These are phyloP conservation scores for Lecanosticta acicola DNA, from an alignment of 2,329 filamentous ascomycete species.

Conservation along the genomic window DNA sequence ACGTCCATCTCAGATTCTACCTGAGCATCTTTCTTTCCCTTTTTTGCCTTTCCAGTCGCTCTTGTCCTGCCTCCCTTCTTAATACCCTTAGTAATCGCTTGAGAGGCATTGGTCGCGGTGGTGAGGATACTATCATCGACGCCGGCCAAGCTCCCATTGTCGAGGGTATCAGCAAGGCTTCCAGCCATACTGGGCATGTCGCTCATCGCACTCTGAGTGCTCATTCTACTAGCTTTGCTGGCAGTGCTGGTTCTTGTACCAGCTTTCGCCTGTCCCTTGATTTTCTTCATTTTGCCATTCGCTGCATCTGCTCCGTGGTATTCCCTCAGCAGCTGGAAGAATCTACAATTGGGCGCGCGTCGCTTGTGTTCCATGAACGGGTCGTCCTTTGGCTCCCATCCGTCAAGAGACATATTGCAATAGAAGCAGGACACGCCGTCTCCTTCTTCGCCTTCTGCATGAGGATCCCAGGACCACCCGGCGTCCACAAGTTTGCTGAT, in stretches of 20 bases:
- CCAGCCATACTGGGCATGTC: slow-evolving; percentile 21
- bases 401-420: slow-evolving; percentile 82
- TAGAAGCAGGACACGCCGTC: slow-evolving; percentile 91
- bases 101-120: slow-evolving; percentile 38
- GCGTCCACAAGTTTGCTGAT: slow-evolving; percentile 85
- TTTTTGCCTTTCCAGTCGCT: slow-evolving; percentile 40
- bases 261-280: slow-evolving; percentile 24
- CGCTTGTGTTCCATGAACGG: slow-evolving; percentile 84
- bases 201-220: slow-evolving; percentile 23
- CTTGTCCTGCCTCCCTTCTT: slow-evolving; percentile 41
- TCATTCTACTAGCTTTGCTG: slow-evolving; percentile 63
- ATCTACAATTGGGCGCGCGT: slow-evolving; percentile 72
- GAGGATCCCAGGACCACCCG: slow-evolving; percentile 91
- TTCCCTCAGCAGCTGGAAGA: slow-evolving; percentile 63
- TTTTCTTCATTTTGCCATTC: slow-evolving; percentile 27
- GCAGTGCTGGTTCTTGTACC: slow-evolving; percentile 28
- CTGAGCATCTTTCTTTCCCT: slow-evolving; percentile 20
- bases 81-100: slow-evolving; percentile 24
- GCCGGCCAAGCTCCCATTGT: slow-evolving; percentile 28
- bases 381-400: slow-evolving; percentile 90
- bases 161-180: slow-evolving; percentile 15
- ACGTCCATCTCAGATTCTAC: slow-evolving; percentile 7
- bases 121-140: slow-evolving; percentile 55
- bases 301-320: slow-evolving; percentile 26
- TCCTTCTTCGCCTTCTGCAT: slow-evolving; percentile 59